Evolutionary conservation across 2,329 filamentous ascomycete genomes (phyloP).

Genomic region (Ascocoryne sarcoides): DNA sequence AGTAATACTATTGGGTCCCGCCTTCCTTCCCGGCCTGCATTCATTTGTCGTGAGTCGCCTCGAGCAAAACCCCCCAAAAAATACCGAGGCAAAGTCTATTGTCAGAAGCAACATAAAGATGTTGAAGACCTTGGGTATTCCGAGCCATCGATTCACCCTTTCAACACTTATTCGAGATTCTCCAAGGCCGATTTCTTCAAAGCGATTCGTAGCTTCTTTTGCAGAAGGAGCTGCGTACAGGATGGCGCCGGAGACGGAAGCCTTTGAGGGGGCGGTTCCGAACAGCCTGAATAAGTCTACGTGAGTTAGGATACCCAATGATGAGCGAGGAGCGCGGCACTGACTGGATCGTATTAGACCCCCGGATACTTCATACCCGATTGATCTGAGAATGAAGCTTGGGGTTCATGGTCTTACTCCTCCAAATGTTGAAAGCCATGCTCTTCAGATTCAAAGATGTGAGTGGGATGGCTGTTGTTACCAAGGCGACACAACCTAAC

Average conservation of each 20-base stretch:
- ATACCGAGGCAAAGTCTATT: too few relatives aligned
- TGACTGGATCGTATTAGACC: constrained; percentile 1
- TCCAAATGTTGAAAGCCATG: constrained; percentile 23
- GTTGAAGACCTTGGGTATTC: not conserved
- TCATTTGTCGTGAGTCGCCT: too few relatives aligned
- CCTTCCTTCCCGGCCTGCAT: too few relatives aligned
- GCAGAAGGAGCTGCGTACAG: too few relatives aligned
- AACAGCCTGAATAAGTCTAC: not conserved
- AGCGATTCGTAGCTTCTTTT: not conserved
- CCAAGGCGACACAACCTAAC: not conserved
- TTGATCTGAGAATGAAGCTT: constrained; percentile 19
- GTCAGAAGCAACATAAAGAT: too few relatives aligned
- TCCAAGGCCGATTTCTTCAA: not conserved
- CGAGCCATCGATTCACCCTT: not conserved
- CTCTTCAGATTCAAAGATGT: constrained; percentile 24
- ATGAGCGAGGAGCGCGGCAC: not conserved
- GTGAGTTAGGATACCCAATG: not conserved
- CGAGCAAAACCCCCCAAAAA: too few relatives aligned
- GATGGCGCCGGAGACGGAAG: not conserved
- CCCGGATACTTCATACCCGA: constrained; percentile 24
- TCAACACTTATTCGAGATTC: not conserved
- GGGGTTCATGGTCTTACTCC: constrained; percentile 23
- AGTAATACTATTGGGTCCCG: too few relatives aligned
- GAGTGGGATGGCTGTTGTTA: not conserved
- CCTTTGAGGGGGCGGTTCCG: not conserved